Conservation (phyloP, 1,284 basidiomycete species). For the Pholiota adiposa region DNA sequence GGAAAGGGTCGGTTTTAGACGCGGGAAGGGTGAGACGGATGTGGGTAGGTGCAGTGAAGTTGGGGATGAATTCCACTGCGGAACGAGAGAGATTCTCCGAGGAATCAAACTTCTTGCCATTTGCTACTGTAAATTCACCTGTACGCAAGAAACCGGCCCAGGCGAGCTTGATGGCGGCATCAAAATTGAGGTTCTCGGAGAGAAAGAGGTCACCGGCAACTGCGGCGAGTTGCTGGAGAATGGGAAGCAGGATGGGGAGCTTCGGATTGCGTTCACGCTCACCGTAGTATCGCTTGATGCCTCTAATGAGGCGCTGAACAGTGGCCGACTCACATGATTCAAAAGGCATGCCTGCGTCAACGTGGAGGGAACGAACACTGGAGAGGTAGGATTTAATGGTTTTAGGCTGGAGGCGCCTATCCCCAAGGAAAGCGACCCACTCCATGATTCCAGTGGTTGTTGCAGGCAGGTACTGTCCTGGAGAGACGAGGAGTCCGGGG, state of each 20-base stretch:
- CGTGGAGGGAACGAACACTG: too few species aligned
- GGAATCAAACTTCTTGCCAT: constrained; percentile 10
- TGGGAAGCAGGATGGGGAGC: too few species aligned
- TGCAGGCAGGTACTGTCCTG: too few species aligned
- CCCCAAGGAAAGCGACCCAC: constrained; percentile 32
- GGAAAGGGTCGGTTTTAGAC: constrained; percentile 43
- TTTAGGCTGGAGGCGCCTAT: constrained; percentile 11
- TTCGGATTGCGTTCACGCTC: too few species aligned
- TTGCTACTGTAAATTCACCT: too few species aligned
- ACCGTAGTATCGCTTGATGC: too few species aligned
- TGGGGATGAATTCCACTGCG: background rate
- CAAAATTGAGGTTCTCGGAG: constrained; percentile 1
- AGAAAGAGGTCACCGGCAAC: background rate
- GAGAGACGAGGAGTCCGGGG: too few species aligned
- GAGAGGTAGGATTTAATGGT: too few species aligned
- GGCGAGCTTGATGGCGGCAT: constrained; percentile 30
- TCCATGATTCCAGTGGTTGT: constrained; percentile 28
- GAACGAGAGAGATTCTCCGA: background rate
- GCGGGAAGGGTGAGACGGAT: constrained; percentile 34
- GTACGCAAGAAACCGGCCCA: constrained; percentile 37
- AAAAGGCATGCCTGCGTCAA: background rate
- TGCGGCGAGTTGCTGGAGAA: constrained; percentile 26
- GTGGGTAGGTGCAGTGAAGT: too few species aligned
- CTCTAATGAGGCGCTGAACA: constrained; percentile 4
- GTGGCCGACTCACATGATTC: too few species aligned